Percentiles rank a stretch among this genome's conserved stretches.
Conservation (phyloP, 305 asterid species). For the Striga hermonthica region DNA sequence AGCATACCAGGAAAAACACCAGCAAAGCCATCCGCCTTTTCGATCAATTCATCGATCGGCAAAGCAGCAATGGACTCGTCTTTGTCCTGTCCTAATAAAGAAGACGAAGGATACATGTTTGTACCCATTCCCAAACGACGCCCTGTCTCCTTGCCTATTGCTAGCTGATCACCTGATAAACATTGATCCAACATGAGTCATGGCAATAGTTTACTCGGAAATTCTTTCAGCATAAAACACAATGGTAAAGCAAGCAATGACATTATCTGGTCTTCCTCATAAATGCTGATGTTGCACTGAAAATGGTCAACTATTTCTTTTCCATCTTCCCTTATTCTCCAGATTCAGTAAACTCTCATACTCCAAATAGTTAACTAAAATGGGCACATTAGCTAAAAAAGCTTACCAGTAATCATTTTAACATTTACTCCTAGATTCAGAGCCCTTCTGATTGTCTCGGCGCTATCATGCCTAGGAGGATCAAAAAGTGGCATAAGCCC, state of each 20-base stretch:
- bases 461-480: slow-evolving; percentile 82
- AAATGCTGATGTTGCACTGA: background rate
- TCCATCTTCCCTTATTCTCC: background rate
- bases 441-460: slow-evolving; percentile 74
- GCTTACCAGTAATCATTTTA: slow-evolving; percentile 82
- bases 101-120: slow-evolving; percentile 74
- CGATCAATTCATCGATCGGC: slow-evolving; percentile 70
- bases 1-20: slow-evolving; percentile 75
- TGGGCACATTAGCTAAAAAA: slow-evolving; percentile 16
- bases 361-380: slow-evolving; percentile 8
- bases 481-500: slow-evolving; percentile 85
- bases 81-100: slow-evolving; percentile 60
- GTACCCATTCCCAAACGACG: slow-evolving; percentile 85
- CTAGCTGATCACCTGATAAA: slow-evolving; percentile 70
- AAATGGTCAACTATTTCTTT: background rate
- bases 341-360: slow-evolving; percentile 22
- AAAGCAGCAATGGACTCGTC: slow-evolving; percentile 64
- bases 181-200: slow-evolving; percentile 23
- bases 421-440: slow-evolving; percentile 75
- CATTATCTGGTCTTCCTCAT: background rate
- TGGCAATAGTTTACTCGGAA: background rate
- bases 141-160: slow-evolving; percentile 79
- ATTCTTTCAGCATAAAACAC: slow-evolving; percentile 12
- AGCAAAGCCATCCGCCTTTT: slow-evolving; percentile 85
- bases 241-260: no score